Conservation (phyloP, 1,139 yeast genomes). For the Blastobotrys niveus region DNA sequence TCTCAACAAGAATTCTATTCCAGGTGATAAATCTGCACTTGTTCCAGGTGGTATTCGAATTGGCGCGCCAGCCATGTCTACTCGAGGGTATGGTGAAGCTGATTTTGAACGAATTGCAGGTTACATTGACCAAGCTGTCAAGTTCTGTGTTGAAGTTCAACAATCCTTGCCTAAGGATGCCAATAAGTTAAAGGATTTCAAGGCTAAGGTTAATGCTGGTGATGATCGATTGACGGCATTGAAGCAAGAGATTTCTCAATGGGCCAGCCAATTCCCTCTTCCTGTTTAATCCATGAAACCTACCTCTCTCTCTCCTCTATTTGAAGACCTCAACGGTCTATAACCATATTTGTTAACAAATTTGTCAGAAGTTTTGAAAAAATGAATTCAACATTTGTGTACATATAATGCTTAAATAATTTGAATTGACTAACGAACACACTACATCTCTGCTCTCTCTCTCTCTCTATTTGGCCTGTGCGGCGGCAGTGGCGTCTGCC, state of each 20-base stretch:
- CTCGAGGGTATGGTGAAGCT: constrained; percentile 78
- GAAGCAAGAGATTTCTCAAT: constrained; percentile 71
- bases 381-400: too few relatives aligned
- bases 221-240: constrained; percentile 56
- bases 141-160: constrained; percentile 73
- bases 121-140: constrained; percentile 74
- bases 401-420: too few relatives aligned
- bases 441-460: too few relatives aligned
- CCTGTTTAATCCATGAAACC: too few relatives aligned
- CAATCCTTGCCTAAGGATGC: constrained; percentile 70
- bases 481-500: too few relatives aligned
- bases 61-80: constrained; percentile 98
- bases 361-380: too few relatives aligned
- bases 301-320: too few relatives aligned
- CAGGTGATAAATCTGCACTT: constrained; percentile 91
- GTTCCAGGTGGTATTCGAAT: constrained; percentile 95
- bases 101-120: constrained; percentile 77
- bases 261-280: constrained; percentile 95
- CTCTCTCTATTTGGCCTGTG: too few relatives aligned
- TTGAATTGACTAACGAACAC: too few relatives aligned
- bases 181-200: constrained; percentile 92
- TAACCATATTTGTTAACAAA: too few relatives aligned
- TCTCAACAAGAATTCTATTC: constrained; percentile 91
- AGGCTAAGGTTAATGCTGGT: constrained; percentile 67
- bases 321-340: background rate